Conservation (phyloP, 306 rosid genomes). For the Ormosia emarginata region DNA sequence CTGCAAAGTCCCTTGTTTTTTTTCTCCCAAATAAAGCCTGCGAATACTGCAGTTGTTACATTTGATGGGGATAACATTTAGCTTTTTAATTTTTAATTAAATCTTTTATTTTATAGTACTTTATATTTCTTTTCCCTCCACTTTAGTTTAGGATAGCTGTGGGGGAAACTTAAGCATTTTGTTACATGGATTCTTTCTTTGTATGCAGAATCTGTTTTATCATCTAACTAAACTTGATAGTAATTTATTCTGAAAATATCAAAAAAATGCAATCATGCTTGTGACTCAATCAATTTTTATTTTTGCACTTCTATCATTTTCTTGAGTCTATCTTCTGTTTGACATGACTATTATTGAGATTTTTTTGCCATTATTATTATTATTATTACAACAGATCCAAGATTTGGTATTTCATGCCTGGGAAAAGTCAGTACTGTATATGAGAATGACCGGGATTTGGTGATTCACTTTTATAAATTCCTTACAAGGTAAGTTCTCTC, state of each 20-base stretch:
- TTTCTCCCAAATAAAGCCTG: not conserved
- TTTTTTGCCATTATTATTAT: not conserved
- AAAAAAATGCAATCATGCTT: not conserved
- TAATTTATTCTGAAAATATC: not conserved
- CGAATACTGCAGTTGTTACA: not conserved
- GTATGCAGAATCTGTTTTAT: constrained; percentile 5
- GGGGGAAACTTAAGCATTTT: not conserved
- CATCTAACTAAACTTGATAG: not conserved
- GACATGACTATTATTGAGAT: not conserved
- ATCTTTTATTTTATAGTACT: not conserved
- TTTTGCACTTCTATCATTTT: not conserved
- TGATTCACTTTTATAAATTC: constrained; percentile 66
- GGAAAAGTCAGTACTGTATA: constrained; percentile 61
- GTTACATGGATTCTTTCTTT: not conserved
- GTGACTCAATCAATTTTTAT: not conserved
- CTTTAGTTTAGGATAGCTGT: constrained; percentile 6
- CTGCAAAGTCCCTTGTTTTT: not conserved
- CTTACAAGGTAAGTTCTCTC: constrained; percentile 49
- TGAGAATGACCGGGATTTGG: constrained; percentile 72
- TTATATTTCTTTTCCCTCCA: not conserved
- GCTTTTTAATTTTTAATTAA: not conserved
- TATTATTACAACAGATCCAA: constrained; percentile 52
- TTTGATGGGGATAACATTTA: not conserved
- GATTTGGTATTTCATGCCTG: constrained; percentile 69
- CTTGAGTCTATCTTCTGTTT: not conserved